Evolutionary conservation across 768 basidiomycete species (phyloP), one percentile per base, ranked within the genome.

Genomic region (Russula abietina): DNA sequence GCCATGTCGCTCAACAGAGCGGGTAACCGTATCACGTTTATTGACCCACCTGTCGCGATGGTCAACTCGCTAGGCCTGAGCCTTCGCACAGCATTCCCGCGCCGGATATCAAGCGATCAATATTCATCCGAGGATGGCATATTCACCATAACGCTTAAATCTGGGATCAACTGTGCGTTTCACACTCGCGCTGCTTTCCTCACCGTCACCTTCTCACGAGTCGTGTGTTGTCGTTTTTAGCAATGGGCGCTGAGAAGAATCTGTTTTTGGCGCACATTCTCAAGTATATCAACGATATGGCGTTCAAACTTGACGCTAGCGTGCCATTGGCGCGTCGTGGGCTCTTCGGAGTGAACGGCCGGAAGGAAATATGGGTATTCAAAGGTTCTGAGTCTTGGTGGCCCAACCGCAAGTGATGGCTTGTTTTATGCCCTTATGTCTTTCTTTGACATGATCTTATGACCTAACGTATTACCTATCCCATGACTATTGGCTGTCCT

Each of bases 281-380:
- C 26, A 83, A 83, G 66, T 80, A 82, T 64, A 77, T 90, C 65
- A 77, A 74, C 66, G 73, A 75, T 24, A 73, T 83, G 59, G 81
- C 84, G 12, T 91, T 81, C 71, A 78, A 80, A 53, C 79, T 91
- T 16, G 83, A 86, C 66, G 85, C 87, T 2, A 81, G 85, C 24
- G 72, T 91, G n/a, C 81, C 84, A 0, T 78, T 91, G 69, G 83
- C 78, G 1, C 69, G 73, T 6, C 60, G 69, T 12, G 75, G 76
- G 5, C 65, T 77, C 32, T 67, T 79, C 53, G 75, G 76, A 26
- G 69, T 81, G 28, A 73, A 76, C 17, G 69, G 72, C 17, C 77
- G 79, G 61, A 81, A 78, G 68, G 88, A 89, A 70, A 68, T 88
- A 17, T 82, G 88, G 75, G 76, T 90, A 28, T 88, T 90, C 76